Percentiles rank a stretch among this genome's conserved stretches.
Conservation (phyloP, 176 grass and related monocot species). For the Canna indica region DNA sequence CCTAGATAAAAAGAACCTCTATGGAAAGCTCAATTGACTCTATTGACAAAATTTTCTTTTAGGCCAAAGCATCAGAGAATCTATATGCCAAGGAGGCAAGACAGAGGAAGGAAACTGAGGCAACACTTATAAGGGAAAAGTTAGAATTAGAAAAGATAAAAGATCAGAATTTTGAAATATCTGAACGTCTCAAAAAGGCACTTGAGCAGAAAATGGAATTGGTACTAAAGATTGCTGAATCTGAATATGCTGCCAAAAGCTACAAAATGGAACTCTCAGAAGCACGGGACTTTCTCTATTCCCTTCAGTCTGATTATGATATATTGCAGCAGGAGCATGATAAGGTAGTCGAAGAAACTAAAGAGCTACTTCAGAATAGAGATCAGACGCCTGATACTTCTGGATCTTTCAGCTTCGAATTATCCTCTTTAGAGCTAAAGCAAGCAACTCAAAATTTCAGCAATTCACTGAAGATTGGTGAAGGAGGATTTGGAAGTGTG, state of each 20-base stretch:
- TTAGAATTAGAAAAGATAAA: constrained; percentile 34
- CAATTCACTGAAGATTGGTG: constrained; percentile 35
- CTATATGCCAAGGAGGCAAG: constrained; percentile 39
- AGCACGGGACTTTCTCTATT: constrained; percentile 27
- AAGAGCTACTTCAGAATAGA: constrained; percentile 22
- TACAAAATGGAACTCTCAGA: constrained; percentile 33
- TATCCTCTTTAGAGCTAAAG: constrained; percentile 36
- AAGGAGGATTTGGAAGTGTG: constrained; percentile 37
- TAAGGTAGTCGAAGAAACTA: constrained; percentile 19
- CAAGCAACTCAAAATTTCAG: constrained; percentile 40
- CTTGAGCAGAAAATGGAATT: constrained; percentile 26
- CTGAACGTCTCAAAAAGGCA: constrained; percentile 27
- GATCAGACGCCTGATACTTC: neutral
- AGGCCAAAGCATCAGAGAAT: constrained; percentile 35
- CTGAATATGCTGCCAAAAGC: constrained; percentile 26
- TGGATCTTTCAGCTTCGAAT: constrained; percentile 32
- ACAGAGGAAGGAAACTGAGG: constrained; percentile 29
- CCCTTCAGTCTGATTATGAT: constrained; percentile 33
- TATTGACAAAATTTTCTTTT: constrained; percentile 4
- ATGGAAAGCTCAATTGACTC: neutral
- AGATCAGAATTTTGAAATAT: constrained; percentile 22
- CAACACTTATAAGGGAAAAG: constrained; percentile 26
- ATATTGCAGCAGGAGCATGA: constrained; percentile 32
- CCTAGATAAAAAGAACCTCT: neutral
- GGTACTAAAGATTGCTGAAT: constrained; percentile 27